Base-by-base conservation (phyloP, 2,329 filamentous ascomycete species). In the Colletotrichum caudatum region DNA sequence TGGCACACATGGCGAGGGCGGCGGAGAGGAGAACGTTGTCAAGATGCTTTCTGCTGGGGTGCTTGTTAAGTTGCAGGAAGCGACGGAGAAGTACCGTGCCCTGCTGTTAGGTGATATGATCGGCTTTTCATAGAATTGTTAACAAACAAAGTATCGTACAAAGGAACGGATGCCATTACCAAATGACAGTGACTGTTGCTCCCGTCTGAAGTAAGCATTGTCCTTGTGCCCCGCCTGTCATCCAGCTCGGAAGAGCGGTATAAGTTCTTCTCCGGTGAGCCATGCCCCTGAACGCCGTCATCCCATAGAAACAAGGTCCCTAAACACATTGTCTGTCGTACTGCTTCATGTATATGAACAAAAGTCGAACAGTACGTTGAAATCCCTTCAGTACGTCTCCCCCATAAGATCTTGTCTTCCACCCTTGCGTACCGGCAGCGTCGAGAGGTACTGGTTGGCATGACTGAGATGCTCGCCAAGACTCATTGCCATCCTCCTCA, bases 61-160 rank as follows among this genome's bases (percentile, higher is more conserved):
- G 61, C 80, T 97, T 76, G 89, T 98, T 44, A 92, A 92, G 78
- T 85, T 94, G 75, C 88, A 91, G 58, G 95, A 98, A 81, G 90
- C 94, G 11, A 90, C 95, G 74, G 93, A 97, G 78, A 92, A 90
- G 81, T 94, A 94, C 78, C 92, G 95, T 80, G 88, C 90, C 68
- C 80, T 93, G 69, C 80, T 97, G 76, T 89, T 96, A 83, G 94
- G 94, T 1, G 89, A 93, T 73, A 80, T 90, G 82, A 83, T 89
- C 61, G 83, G 81, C 1, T 72, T 72, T 26, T 37, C 37, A 18
- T 71, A 71, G 64, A 18, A 64, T 9, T 29, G 16, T 37, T 8
- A 18, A 39, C n/a, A 57, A 12, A 50, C 44, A 41, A n/a, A 46
- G 41, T 16, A 33, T 11, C n/a, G 41, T 54, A n/a, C 18, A 44